Conservation (phyloP, 331 rosid species). For the Phaseolus coccineus region DNA sequence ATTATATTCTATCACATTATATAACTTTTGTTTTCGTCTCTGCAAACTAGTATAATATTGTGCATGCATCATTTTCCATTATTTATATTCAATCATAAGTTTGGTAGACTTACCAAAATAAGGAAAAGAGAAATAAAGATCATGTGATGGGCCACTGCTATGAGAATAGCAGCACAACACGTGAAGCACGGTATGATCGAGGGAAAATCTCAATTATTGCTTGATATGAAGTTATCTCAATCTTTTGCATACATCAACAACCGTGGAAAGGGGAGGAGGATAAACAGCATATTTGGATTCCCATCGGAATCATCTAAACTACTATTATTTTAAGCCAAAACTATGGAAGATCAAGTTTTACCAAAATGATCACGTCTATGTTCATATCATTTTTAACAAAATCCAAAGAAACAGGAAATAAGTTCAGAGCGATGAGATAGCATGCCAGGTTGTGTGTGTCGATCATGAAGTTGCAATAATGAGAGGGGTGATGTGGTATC, state of each 20-base stretch:
- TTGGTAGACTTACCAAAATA: background rate
- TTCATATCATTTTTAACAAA: background rate
- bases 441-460: background rate
- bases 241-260: background rate
- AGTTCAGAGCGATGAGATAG: background rate
- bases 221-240: background rate
- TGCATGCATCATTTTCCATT: background rate
- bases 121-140: background rate
- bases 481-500: slow-evolving; percentile 11
- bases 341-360: background rate
- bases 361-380: background rate
- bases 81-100: background rate
- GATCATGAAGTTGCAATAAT: background rate
- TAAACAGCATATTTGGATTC: background rate
- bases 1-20: too few relatives aligned
- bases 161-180: background rate
- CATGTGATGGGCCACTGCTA: background rate
- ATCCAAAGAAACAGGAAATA: background rate
- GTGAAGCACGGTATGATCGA: background rate
- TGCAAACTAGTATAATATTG: background rate
- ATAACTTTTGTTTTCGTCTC: too few relatives aligned
- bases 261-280: background rate
- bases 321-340: background rate
- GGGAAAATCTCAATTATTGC: background rate
- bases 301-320: background rate